These are phyloP conservation scores for Prunus salicina DNA, from an alignment of 306 rosid species.

Conservation along the genomic window DNA sequence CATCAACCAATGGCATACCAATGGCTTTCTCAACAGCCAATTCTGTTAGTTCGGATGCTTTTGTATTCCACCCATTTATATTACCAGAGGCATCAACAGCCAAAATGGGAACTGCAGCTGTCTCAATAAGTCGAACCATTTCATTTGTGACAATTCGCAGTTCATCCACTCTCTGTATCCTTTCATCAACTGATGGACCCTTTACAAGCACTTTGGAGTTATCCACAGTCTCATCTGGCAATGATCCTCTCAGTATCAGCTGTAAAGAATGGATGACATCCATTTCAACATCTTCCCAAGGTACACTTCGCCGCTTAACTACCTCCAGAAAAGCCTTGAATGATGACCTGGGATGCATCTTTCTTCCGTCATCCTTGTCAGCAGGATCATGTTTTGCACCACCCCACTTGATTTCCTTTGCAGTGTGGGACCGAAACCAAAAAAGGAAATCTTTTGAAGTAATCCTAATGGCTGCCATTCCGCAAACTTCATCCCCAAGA, in stretches of 20 bases:
- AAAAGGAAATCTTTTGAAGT: constrained; percentile 41
- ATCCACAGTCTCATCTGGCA: constrained; percentile 26
- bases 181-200: constrained; percentile 37
- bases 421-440: constrained; percentile 45
- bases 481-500: constrained; percentile 43
- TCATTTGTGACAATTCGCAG: constrained; percentile 32
- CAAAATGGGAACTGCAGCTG: constrained; percentile 48
- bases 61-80: constrained; percentile 44
- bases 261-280: constrained; percentile 48
- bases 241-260: constrained; percentile 40
- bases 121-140: constrained; percentile 43
- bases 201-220: constrained; percentile 33
- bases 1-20: constrained; percentile 32
- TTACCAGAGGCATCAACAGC: constrained; percentile 35
- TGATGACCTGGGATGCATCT: constrained; percentile 47
- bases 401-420: constrained; percentile 48
- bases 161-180: constrained; percentile 38
- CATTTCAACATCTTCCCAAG: constrained; percentile 53
- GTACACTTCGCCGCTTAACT: constrained; percentile 32
- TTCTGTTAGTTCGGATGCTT: constrained; percentile 43
- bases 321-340: constrained; percentile 51
- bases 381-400: constrained; percentile 41
- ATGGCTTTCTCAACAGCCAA: constrained; percentile 36
- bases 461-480: constrained; percentile 41
- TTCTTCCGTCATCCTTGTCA: constrained; percentile 43